Conservation (phyloP, 2,329 filamentous ascomycete species). For the Colletotrichum sp. region DNA sequence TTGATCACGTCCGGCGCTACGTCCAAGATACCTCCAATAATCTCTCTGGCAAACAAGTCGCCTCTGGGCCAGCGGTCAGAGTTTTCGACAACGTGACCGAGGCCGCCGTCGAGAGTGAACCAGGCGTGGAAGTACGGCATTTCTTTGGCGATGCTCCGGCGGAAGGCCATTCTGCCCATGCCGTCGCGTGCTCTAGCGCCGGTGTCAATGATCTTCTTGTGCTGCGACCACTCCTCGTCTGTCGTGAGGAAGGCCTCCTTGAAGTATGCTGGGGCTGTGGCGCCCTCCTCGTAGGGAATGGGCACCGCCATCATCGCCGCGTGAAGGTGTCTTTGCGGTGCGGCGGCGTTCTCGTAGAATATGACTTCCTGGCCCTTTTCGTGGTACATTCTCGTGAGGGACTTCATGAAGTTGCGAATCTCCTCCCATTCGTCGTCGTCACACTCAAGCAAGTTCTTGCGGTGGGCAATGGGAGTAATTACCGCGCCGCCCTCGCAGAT, state of each 20-base stretch:
- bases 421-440: slow-evolving; percentile 99
- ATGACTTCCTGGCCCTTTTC: slow-evolving; percentile 90
- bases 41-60: slow-evolving; percentile 90
- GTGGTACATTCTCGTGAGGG: slow-evolving; percentile 90
- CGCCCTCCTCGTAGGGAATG: slow-evolving; percentile 88
- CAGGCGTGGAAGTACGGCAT: slow-evolving; percentile 99
- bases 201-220: slow-evolving; percentile 94
- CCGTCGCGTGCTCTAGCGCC: slow-evolving; percentile 68
- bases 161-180: slow-evolving; percentile 81
- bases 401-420: slow-evolving; percentile 99
- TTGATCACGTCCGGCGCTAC: slow-evolving; percentile 82
- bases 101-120: slow-evolving; percentile 90
- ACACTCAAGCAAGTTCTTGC: slow-evolving; percentile 91
- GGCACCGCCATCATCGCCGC: slow-evolving; percentile 87
- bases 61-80: slow-evolving; percentile 83
- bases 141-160: slow-evolving; percentile 84
- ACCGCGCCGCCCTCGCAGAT: slow-evolving; percentile 82
- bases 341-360: slow-evolving; percentile 96
- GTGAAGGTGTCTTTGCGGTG: slow-evolving; percentile 78
- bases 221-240: slow-evolving; percentile 95
- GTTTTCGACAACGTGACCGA: slow-evolving; percentile 94
- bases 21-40: slow-evolving; percentile 92
- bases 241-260: slow-evolving; percentile 87
- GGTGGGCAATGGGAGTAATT: slow-evolving; percentile 88
- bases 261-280: slow-evolving; percentile 93